Percentiles rank a stretch among this genome's conserved stretches.
Conservation (phyloP, 345 rosid genomes). For the Cardiospermum halicacabum region DNA sequence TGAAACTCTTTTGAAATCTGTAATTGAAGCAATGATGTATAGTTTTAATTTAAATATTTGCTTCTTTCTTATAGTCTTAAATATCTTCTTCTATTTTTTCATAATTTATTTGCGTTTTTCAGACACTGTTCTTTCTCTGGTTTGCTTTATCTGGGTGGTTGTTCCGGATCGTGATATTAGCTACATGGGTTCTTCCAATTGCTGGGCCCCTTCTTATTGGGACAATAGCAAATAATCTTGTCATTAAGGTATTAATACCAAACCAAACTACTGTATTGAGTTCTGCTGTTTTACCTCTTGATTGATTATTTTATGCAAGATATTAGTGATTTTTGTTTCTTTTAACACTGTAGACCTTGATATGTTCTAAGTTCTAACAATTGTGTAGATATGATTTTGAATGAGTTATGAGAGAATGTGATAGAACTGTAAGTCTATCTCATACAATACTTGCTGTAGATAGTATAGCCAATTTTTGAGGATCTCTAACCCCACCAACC, state of each 20-base stretch:
- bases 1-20: neutral
- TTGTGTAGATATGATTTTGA: neutral
- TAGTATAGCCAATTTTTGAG: too few relatives aligned
- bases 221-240: slow-evolving; percentile 78
- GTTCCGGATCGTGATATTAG: slow-evolving; percentile 65
- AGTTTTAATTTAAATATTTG: neutral
- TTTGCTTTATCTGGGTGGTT: slow-evolving; percentile 96
- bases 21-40: neutral
- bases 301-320: neutral
- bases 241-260: slow-evolving; percentile 66
- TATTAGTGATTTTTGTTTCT: neutral
- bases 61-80: neutral
- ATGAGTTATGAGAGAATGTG: neutral
- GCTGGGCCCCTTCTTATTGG: slow-evolving; percentile 97
- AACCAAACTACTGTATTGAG: neutral
- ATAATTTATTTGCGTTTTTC: slow-evolving; percentile 7
- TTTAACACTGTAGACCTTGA: neutral
- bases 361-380: neutral
- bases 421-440: too few relatives aligned
- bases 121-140: slow-evolving; percentile 92
- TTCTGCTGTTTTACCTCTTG: neutral
- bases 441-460: too few relatives aligned
- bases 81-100: neutral
- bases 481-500: too few relatives aligned
- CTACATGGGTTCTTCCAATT: slow-evolving; percentile 79